Evolutionary conservation across 2,329 filamentous ascomycete species (phyloP), one percentile per base, ranked within the genome.

Genomic region (Phaeoacremonium minimum): DNA sequence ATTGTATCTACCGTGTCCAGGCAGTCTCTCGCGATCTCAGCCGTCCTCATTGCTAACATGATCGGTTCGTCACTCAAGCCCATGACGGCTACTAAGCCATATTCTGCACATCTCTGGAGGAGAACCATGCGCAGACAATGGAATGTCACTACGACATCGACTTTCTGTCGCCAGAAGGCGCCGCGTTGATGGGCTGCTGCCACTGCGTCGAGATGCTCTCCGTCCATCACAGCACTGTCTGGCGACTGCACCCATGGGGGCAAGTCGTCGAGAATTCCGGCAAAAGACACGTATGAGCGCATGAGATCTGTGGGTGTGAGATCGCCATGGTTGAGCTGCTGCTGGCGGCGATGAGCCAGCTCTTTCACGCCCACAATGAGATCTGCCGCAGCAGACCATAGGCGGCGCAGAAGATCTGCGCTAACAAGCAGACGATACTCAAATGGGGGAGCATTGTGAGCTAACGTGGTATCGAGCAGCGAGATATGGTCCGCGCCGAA

Each of bases 91-190:
- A 32, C 30, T 7, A 32, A 17, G 7, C 30, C 30, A 17, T 32
- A 6, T 17, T 32, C 30, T 12, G 30, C 30, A 17, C 30, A 32
- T 17, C 30, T 14, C 30, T 18, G 14, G 14, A 32, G 30, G 15
- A 32, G 30, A 14, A 32, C 30, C 30, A 32, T 32, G 30, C 30
- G 30, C 14, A 32, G 30, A 13, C 30, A 32, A 13, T 32, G 30
- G 17, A 32, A 32, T 7, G 30, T 32, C 6, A 32, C 30, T 5
- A 32, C 30, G 6, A 16, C 30, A 17, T 32, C 30, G 30, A 32
- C 30, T 7, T 17, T 15, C 30, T 16, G 14, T 5, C 30, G 30
- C 30, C 30, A 32, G 30, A 32, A 32, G 5, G 30, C 13, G 7
- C 30, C 30, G 30, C 30, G 30, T 17, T 32, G 30, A 17, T 32